phyloP scores from a whole-genome alignment of 495 filamentous ascomycete species.

The Aspergillus cristatus region DNA sequence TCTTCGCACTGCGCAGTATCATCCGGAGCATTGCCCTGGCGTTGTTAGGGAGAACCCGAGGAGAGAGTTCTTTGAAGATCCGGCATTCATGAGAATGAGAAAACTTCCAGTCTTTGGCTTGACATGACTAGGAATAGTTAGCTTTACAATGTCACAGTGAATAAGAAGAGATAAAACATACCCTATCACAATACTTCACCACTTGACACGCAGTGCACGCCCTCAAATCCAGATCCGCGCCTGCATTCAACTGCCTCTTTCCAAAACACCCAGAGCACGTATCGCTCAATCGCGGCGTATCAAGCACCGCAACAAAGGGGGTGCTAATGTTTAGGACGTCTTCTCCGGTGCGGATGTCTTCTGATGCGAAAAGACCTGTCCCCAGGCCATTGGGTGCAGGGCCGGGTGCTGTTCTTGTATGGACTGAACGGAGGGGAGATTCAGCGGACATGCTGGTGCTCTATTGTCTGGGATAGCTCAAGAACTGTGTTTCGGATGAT shows the following conservation, averaged over 20 bases:
- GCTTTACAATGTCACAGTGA: constrained; percentile 2
- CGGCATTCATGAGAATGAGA: constrained; percentile 53
- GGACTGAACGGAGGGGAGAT: constrained; percentile 12
- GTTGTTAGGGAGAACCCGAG: constrained; percentile 45
- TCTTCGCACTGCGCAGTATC: constrained; percentile 30
- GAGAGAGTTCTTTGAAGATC: constrained; percentile 37
- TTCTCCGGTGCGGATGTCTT: constrained; percentile 24
- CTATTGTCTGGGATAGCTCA: neutral
- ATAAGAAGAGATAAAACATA: constrained; percentile 22
- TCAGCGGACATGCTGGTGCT: constrained; percentile 13
- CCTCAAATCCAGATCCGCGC: constrained; percentile 25
- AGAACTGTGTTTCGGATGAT: neutral
- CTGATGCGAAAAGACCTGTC: constrained; percentile 33
- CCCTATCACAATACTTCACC: constrained; percentile 59
- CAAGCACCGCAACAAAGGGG: constrained; percentile 36
- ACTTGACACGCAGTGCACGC: constrained; percentile 53
- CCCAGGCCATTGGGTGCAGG: constrained; percentile 25
- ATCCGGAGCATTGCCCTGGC: constrained; percentile 47
- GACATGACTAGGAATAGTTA: constrained; percentile 43
- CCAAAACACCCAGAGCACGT: constrained; percentile 39
- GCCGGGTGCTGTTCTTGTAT: constrained; percentile 19
- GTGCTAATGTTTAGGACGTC: constrained; percentile 28
- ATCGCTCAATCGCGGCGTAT: constrained; percentile 29
- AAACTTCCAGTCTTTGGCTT: constrained; percentile 50
- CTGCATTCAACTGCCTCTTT: constrained; percentile 17